phyloP scores from a whole-genome alignment of 1,139 yeast species.

The Geotrichum europaeum region DNA sequence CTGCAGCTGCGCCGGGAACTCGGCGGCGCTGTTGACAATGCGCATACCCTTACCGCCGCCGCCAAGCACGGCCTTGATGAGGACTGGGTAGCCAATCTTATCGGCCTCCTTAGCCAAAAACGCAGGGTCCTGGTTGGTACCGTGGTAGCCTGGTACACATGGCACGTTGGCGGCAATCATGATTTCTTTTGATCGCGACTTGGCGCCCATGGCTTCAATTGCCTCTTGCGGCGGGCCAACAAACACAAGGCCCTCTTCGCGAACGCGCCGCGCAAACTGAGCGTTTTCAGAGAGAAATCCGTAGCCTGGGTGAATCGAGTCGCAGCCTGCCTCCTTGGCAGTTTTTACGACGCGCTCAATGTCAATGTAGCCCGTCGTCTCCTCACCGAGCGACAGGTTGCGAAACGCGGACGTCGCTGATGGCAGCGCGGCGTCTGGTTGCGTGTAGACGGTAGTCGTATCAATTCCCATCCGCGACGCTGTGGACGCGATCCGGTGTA shows the following conservation, averaged over 20 bases:
- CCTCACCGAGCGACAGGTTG: conserved; percentile 37
- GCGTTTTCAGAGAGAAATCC: conserved; percentile 45
- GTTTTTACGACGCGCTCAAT: conserved; percentile 39
- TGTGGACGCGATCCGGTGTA: conserved; percentile 40
- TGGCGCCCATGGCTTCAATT: conserved; percentile 36
- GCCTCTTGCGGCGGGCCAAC: conserved; percentile 43
- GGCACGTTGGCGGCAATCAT: conserved; percentile 40
- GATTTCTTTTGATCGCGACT: conserved; percentile 33
- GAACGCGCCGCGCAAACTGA: conserved; percentile 39
- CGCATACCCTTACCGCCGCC: conserved; percentile 51
- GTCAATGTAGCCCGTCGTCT: conserved; percentile 42
- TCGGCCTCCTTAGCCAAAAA: conserved; percentile 36
- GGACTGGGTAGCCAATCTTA: conserved; percentile 43
- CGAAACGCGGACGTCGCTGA: conserved; percentile 39
- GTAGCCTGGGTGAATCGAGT: conserved; percentile 45
- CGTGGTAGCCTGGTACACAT: conserved; percentile 45
- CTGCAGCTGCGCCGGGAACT: conserved; percentile 35
- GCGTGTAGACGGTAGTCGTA: conserved; percentile 41
- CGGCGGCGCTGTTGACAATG: conserved; percentile 36
- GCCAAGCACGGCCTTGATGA: conserved; percentile 47
- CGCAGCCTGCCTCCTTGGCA: conserved; percentile 39
- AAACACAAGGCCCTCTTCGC: conserved; percentile 38
- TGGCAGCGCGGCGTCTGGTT: conserved; percentile 41
- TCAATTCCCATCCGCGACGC: conserved; percentile 38
- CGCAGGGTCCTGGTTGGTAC: conserved; percentile 34